Percentiles rank a stretch among this genome's conserved stretches.
Conservation (phyloP, 495 filamentous ascomycete species). For the Cetradonia linearis region DNA sequence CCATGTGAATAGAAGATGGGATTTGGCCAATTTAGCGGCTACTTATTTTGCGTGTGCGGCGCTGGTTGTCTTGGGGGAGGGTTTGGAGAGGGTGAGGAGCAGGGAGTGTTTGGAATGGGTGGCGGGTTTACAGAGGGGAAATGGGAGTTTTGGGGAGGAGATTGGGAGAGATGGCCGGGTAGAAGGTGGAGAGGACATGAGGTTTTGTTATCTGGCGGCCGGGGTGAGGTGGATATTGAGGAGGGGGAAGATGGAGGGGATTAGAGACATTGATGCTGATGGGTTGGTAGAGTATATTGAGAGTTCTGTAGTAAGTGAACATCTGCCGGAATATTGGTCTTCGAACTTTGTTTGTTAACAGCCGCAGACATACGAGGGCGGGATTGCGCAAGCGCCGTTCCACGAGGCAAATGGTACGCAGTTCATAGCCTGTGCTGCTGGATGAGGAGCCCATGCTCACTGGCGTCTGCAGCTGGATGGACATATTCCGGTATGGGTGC, state of each 20-base stretch:
- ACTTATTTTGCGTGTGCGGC: constrained; percentile 78
- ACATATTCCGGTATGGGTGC: constrained; percentile 76
- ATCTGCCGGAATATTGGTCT: neutral
- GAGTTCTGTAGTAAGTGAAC: constrained; percentile 47
- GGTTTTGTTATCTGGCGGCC: constrained; percentile 75
- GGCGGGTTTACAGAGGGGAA: constrained; percentile 60
- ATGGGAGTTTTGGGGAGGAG: constrained; percentile 89
- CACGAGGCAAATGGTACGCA: constrained; percentile 80
- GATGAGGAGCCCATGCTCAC: constrained; percentile 20
- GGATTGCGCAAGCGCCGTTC: constrained; percentile 67
- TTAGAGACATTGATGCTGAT: constrained; percentile 67
- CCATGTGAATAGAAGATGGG: constrained; percentile 47
- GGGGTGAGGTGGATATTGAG: constrained; percentile 77
- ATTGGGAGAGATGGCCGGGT: constrained; percentile 50
- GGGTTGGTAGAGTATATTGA: constrained; percentile 60
- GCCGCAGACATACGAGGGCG: constrained; percentile 76
- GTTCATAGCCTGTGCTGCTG: constrained; percentile 21
- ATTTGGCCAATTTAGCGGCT: constrained; percentile 73
- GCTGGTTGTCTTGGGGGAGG: constrained; percentile 65
- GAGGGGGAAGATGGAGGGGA: constrained; percentile 42
- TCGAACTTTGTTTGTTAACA: constrained; percentile 11
- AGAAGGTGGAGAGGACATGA: constrained; percentile 69
- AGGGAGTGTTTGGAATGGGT: constrained; percentile 63
- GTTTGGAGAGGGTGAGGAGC: constrained; percentile 57
- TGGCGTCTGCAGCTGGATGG: constrained; percentile 55